These are phyloP conservation scores for Tirmania nivea DNA, from an alignment of 495 filamentous ascomycete genomes.

Conservation along the genomic window DNA sequence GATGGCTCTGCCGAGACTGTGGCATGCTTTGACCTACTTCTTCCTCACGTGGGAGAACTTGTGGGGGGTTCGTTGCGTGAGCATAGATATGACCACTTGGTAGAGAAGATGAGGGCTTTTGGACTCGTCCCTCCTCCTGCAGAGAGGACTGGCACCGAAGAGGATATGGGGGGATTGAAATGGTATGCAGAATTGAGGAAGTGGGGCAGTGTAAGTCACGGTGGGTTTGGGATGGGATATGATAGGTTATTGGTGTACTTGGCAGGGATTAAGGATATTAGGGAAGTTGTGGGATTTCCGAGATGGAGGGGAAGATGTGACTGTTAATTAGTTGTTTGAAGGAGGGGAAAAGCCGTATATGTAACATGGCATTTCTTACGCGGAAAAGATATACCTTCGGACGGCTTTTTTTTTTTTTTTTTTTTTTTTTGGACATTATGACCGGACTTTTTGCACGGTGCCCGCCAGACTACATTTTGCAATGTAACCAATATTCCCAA, in stretches of 20 bases:
- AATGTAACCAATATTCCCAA: no score
- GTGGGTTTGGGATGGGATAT: slow-evolving; percentile 86
- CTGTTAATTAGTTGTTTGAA: slow-evolving; percentile 32
- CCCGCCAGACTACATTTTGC: no score
- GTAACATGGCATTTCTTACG: no score
- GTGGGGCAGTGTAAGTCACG: slow-evolving; percentile 88
- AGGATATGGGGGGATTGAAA: slow-evolving; percentile 36
- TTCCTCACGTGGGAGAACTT: slow-evolving; percentile 76
- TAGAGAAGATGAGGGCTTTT: slow-evolving; percentile 47
- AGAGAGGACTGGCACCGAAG: slow-evolving; percentile 4
- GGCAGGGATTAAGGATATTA: slow-evolving; percentile 58
- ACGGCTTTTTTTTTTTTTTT: no score
- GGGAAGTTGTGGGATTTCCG: slow-evolving; percentile 75
- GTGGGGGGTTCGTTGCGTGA: slow-evolving; percentile 87
- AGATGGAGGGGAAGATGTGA: slow-evolving; percentile 81
- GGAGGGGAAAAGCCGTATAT: no score
- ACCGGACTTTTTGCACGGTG: no score
- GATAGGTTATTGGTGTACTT: slow-evolving; percentile 78
- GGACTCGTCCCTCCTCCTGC: slow-evolving; percentile 18
- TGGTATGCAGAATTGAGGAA: slow-evolving; percentile 93
- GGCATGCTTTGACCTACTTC: slow-evolving; percentile 85
- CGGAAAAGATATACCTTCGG: no score
- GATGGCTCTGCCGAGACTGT: slow-evolving; percentile 35
- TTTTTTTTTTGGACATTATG: no score
- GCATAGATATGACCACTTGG: slow-evolving; percentile 49